These are phyloP conservation scores for Stereocaulon alpinum DNA, from an alignment of 495 filamentous ascomycete genomes.

Conservation along the genomic window DNA sequence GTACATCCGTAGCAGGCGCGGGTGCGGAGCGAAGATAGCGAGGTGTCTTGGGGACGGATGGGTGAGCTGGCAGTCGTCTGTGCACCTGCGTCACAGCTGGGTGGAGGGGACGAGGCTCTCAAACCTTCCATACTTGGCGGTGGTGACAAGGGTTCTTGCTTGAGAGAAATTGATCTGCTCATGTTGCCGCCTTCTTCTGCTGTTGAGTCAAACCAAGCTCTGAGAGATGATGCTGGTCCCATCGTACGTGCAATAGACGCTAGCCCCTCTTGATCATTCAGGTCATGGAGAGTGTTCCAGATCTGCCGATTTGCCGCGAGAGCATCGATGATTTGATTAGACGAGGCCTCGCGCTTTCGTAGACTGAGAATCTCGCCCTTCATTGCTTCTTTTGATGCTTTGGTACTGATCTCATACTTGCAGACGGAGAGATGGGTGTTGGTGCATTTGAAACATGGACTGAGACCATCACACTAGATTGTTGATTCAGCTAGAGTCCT, in stretches of 20 bases:
- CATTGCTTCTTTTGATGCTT: slow-evolving; percentile 4
- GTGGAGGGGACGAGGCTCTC: neutral
- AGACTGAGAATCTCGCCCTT: slow-evolving; percentile 6
- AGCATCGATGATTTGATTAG: slow-evolving; percentile 1
- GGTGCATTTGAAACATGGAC: slow-evolving; percentile 4
- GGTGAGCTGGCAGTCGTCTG: too few relatives aligned
- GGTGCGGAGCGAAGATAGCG: too few relatives aligned
- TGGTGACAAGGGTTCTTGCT: neutral
- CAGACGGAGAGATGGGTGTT: neutral
- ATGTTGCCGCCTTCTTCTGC: too few relatives aligned
- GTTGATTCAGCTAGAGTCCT: too few relatives aligned
- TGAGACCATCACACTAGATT: slow-evolving; percentile 1
- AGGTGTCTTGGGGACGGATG: too few relatives aligned
- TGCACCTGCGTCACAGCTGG: neutral
- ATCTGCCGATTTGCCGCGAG: slow-evolving; percentile 1
- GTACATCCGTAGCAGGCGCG: neutral
- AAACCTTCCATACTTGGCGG: neutral
- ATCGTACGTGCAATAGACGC: too few relatives aligned
- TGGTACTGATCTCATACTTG: slow-evolving; percentile 1
- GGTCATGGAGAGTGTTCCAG: neutral
- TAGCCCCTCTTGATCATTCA: too few relatives aligned
- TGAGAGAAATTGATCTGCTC: neutral
- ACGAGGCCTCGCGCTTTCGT: neutral
- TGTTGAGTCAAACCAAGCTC: too few relatives aligned
- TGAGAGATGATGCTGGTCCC: too few relatives aligned